These are phyloP conservation scores for Andrographis paniculata DNA, from an alignment of 305 asterid genomes.

Conservation along the genomic window DNA sequence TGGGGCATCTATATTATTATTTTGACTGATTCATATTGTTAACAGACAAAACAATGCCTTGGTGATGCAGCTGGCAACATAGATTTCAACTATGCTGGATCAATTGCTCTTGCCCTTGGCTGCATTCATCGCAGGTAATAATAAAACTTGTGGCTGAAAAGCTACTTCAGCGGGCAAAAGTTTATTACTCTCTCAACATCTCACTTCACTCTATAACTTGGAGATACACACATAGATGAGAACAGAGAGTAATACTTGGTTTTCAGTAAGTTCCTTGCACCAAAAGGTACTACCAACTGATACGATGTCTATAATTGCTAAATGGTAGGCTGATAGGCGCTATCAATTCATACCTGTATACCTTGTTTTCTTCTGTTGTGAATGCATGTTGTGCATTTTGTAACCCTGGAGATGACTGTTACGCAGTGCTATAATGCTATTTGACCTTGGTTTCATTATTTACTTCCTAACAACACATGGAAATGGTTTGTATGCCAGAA, in stretches of 20 bases:
- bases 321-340: conserved; percentile 15
- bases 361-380: conserved; percentile 6
- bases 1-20: conserved; percentile 6
- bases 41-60: conserved; percentile 82
- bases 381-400: conserved; percentile 7
- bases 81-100: conserved; percentile 77
- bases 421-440: background rate
- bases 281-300: too few relatives aligned
- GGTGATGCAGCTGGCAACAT: conserved; percentile 52
- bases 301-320: too few relatives aligned
- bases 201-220: too few relatives aligned
- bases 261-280: too few relatives aligned
- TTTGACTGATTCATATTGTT: conserved; percentile 26
- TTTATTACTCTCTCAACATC: too few relatives aligned
- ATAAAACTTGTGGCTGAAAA: conserved; percentile 14
- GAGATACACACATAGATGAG: too few relatives aligned
- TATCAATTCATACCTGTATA: too few relatives aligned
- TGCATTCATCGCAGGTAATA: conserved; percentile 94
- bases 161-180: conserved; percentile 14
- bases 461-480: conserved; percentile 5
- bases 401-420: conserved; percentile 6
- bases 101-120: conserved; percentile 92
- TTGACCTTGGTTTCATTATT: conserved; percentile 6
- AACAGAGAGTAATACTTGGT: too few relatives aligned
- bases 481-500: conserved; percentile 11